Conservation (phyloP, 1,284 basidiomycete genomes). For the Stygiomarasmius scandens region DNA sequence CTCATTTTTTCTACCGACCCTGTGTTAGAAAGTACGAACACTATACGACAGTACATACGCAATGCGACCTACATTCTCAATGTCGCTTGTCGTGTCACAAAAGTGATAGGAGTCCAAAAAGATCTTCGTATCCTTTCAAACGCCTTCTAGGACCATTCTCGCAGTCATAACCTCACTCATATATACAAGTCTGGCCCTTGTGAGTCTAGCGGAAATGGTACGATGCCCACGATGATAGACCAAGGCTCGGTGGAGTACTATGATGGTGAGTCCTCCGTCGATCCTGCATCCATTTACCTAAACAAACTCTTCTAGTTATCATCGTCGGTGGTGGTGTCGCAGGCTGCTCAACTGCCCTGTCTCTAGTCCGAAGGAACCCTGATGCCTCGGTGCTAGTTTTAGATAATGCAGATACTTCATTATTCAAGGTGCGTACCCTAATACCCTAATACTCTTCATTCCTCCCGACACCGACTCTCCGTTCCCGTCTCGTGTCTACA, state of each 20-base stretch:
- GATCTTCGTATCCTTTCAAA: too few relatives aligned
- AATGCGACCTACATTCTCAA: too few relatives aligned
- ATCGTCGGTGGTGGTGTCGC: slow-evolving; percentile 34
- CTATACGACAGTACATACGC: too few relatives aligned
- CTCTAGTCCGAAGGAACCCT: slow-evolving; percentile 20
- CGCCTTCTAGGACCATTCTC: too few relatives aligned
- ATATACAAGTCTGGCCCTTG: too few relatives aligned
- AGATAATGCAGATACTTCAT: slow-evolving; percentile 30
- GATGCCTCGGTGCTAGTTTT: slow-evolving; percentile 26
- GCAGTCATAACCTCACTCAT: too few relatives aligned
- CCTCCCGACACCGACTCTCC: not conserved
- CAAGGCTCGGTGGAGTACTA: not conserved
- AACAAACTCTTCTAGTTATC: slow-evolving; percentile 20
- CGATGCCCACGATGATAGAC: not conserved
- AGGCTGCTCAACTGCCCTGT: slow-evolving; percentile 32
- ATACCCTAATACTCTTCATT: not conserved
- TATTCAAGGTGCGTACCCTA: slow-evolving; percentile 26
- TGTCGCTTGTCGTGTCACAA: too few relatives aligned
- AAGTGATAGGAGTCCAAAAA: too few relatives aligned
- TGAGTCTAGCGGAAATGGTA: not conserved
- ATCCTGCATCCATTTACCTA: not conserved
- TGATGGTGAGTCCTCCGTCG: not conserved
- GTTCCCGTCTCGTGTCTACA: not conserved
- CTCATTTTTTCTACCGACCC: too few relatives aligned
- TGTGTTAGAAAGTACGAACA: too few relatives aligned